Evolutionary conservation across 2,329 filamentous ascomycete species (phyloP).

Genomic region (Stagonosporopsis chrysanthemi): DNA sequence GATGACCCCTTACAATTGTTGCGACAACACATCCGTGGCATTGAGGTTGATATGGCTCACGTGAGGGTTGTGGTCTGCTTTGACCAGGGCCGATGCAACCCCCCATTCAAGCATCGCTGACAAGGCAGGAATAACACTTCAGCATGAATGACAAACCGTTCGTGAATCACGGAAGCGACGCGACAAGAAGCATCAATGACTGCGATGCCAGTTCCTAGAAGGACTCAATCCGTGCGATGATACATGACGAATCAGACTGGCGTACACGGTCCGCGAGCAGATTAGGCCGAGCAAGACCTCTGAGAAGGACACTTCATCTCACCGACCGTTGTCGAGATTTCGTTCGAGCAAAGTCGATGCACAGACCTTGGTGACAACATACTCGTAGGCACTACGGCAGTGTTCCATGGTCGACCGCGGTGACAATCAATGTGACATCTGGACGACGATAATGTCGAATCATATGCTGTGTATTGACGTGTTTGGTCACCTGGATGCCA

Average conservation of each 20-base stretch:
- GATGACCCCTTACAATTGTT: background rate
- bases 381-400: background rate
- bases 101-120: background rate
- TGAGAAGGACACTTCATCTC: background rate
- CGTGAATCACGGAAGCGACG: background rate
- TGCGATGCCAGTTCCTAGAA: background rate
- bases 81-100: slow-evolving; percentile 4
- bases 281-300: background rate
- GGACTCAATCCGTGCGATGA: background rate
- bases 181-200: background rate
- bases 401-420: background rate
- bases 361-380: background rate
- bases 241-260: background rate
- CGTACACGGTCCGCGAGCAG: background rate
- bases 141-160: background rate
- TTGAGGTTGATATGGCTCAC: slow-evolving; percentile 3
- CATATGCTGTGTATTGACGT: background rate
- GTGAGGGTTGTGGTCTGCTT: slow-evolving; percentile 10
- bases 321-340: background rate
- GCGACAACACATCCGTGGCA: background rate
- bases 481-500: background rate
- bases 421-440: background rate
- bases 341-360: background rate
- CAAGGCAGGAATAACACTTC: slow-evolving; percentile 1
- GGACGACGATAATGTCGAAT: background rate